phyloP scores from a whole-genome alignment of 2,329 filamentous ascomycete genomes.

The Claviceps pusilla region DNA sequence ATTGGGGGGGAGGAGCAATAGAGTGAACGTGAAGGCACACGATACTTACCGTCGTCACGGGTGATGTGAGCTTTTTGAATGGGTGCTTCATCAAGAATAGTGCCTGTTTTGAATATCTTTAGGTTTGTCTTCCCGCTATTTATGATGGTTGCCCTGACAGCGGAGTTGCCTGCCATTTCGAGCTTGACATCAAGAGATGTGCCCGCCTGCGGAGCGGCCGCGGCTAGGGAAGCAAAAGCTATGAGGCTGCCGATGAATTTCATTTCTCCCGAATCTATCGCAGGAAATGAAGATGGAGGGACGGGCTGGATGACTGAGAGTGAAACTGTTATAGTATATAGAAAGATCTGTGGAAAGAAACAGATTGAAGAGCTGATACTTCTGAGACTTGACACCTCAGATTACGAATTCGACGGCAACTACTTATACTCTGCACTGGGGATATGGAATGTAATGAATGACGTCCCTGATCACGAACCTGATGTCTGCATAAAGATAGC shows the following conservation, averaged over 20 bases:
- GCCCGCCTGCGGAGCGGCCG: constrained; percentile 5
- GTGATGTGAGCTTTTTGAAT: constrained; percentile 38
- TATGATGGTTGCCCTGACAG: constrained; percentile 35
- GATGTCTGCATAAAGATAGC: background rate
- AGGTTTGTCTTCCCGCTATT: constrained; percentile 34
- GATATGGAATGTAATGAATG: background rate
- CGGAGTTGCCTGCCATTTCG: constrained; percentile 33
- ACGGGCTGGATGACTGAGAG: too few relatives aligned
- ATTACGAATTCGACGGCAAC: too few relatives aligned
- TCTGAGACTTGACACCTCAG: background rate
- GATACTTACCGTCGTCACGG: constrained; percentile 4
- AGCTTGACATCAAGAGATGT: constrained; percentile 29
- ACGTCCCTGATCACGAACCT: background rate
- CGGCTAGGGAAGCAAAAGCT: background rate
- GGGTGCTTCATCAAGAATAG: constrained; percentile 34
- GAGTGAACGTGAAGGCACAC: background rate
- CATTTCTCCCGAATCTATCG: background rate
- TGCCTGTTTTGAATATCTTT: constrained; percentile 37
- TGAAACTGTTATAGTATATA: background rate
- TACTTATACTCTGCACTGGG: too few relatives aligned
- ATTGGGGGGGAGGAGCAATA: background rate
- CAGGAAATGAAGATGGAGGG: background rate
- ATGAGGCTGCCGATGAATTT: background rate
- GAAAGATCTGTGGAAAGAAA: background rate
- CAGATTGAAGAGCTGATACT: background rate